Evolutionary conservation across 148 eudicot genomes (phyloP).

Genomic region (Diospyros lotus): DNA sequence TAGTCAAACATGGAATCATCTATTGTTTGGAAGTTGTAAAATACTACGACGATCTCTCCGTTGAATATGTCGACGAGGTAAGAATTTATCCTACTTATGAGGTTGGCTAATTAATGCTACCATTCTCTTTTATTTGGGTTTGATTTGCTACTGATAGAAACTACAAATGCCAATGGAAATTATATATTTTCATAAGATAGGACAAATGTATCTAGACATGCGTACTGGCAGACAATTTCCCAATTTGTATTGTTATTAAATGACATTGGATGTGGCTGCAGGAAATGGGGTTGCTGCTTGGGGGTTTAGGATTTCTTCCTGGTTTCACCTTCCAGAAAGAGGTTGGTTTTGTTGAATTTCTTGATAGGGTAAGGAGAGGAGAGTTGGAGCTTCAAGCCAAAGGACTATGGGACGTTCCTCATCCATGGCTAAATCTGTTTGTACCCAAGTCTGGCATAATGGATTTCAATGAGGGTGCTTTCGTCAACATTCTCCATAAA

Average conservation of each 20-base stretch:
- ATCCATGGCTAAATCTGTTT: conserved; percentile 91
- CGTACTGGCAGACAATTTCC: too few species aligned
- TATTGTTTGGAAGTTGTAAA: conserved; percentile 75
- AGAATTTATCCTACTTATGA: too few species aligned
- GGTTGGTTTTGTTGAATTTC: conserved; percentile 39
- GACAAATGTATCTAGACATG: too few species aligned
- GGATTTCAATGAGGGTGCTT: conserved; percentile 52
- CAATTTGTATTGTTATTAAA: too few species aligned
- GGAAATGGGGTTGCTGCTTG: conserved; percentile 42
- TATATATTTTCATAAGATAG: too few species aligned
- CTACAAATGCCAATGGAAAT: too few species aligned
- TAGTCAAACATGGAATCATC: conserved; percentile 41
- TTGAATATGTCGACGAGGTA: conserved; percentile 35
- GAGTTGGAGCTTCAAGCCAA: conserved; percentile 50
- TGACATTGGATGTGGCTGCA: conserved; percentile 3
- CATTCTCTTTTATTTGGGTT: too few species aligned
- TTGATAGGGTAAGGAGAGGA: conserved; percentile 58
- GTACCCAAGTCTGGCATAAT: conserved; percentile 59
- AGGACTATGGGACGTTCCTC: conserved; percentile 73
- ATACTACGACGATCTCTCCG: conserved; percentile 43
- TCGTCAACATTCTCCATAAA: conserved; percentile 43
- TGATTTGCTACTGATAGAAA: too few species aligned
- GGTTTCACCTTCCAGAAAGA: conserved; percentile 54
- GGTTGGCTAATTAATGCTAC: too few species aligned
- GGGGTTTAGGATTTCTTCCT: conserved; percentile 29